These are phyloP conservation scores for Blepharisma stoltei DNA, from an alignment of 73 alveolate genomes.

Conservation along the genomic window DNA sequence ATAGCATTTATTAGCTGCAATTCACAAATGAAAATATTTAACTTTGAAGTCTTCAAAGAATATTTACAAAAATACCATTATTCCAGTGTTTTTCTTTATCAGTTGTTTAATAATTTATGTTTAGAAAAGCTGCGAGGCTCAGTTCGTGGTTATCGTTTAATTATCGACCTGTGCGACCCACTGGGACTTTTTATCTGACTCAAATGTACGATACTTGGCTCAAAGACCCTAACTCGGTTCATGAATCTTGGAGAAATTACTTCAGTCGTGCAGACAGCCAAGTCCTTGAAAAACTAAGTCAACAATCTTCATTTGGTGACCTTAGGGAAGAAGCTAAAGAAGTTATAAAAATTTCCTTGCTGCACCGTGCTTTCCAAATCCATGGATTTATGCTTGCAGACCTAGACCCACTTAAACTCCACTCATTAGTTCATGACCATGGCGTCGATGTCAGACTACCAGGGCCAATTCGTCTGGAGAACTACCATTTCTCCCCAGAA, in stretches of 20 bases:
- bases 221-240: slow-evolving; percentile 63
- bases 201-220: slow-evolving; percentile 70
- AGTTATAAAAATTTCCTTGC: slow-evolving; percentile 36
- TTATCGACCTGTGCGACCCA: no score
- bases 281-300: slow-evolving; percentile 26
- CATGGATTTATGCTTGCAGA: slow-evolving; percentile 57
- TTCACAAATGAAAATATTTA: no score
- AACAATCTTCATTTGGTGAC: slow-evolving; percentile 31
- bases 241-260: slow-evolving; percentile 61
- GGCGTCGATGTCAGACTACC: slow-evolving; percentile 7
- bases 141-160: no score
- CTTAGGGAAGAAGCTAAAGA: slow-evolving; percentile 35
- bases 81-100: no score
- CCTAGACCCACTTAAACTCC: slow-evolving; percentile 55
- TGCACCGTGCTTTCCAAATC: slow-evolving; percentile 52
- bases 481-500: slow-evolving; percentile 14
- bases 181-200: no score
- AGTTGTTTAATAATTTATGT: no score
- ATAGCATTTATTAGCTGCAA: no score
- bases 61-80: no score
- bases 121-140: no score
- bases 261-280: slow-evolving; percentile 46
- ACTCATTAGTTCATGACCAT: background rate
- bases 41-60: no score
- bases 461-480: background rate